These are phyloP conservation scores for Phytopythium helicoides DNA, from an alignment of 352 stramenopile genomes.

Conservation along the genomic window DNA sequence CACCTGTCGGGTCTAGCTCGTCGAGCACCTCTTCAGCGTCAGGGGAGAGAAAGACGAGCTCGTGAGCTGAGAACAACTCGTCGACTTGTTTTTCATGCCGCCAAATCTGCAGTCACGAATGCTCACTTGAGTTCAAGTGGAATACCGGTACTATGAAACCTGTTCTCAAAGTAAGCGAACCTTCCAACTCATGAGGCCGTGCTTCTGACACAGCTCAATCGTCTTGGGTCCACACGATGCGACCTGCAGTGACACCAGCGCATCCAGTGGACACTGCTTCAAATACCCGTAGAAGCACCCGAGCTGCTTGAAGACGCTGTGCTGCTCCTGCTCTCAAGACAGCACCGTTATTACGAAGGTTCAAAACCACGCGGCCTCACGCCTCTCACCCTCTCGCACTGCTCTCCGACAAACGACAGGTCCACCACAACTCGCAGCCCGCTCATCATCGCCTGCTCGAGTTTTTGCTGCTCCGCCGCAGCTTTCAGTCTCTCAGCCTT, in stretches of 20 bases:
- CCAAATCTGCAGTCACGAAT: conserved; percentile 16
- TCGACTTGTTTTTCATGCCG: conserved; percentile 48
- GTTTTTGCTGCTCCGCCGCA: conserved; percentile 53
- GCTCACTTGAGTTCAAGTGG: background rate
- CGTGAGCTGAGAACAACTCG: conserved; percentile 35
- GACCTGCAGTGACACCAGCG: conserved; percentile 58
- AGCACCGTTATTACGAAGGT: background rate
- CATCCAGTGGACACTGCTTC: conserved; percentile 63
- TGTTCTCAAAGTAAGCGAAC: no score
- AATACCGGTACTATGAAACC: background rate
- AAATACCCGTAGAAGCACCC: conserved; percentile 74
- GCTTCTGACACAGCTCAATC: conserved; percentile 29
- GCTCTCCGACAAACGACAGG: conserved; percentile 43
- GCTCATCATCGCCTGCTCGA: conserved; percentile 34
- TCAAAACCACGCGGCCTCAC: background rate
- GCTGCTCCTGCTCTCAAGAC: conserved; percentile 37
- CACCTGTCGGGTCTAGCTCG: conserved; percentile 34
- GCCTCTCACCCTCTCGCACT: conserved; percentile 42
- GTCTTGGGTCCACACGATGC: conserved; percentile 39
- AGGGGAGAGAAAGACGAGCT: conserved; percentile 82
- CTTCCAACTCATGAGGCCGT: conserved; percentile 61
- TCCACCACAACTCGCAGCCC: conserved; percentile 69
- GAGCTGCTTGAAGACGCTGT: conserved; percentile 84
- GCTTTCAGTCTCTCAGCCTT: background rate
- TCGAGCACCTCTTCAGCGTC: conserved; percentile 71